Evolutionary conservation across 2,329 filamentous ascomycete species (phyloP), one percentile per base, ranked within the genome.

Genomic region (Periconia sp.): DNA sequence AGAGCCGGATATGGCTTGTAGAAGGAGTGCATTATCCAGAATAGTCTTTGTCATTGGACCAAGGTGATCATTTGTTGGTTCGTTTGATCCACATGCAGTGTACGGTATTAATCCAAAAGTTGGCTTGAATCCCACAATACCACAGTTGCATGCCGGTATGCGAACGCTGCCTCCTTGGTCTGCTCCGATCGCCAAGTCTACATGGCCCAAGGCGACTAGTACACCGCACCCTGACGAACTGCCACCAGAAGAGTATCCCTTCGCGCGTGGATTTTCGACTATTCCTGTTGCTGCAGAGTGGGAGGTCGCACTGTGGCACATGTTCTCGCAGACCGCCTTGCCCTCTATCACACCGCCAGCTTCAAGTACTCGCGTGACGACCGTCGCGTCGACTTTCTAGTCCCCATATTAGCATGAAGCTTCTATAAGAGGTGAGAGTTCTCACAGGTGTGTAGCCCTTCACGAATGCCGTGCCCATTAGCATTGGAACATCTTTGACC

Each of bases 21-120:
- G 62, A 13, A 78, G 50, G 1, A 69, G 25, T 0, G 76, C 76
- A 22, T 72, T 66, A 30, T 78, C 76, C 9, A 65, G 49, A 0
- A 78, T 57, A 0, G 62, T 73, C 8, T 58, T 59, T 1, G 76
- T 72, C 63, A 79, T 74, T 1, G 76, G 75, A 0, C 74, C 74
- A 9, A 63, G 25, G 50, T 82, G 78, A 46, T 83, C 80, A 29
- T 79, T 74, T 2, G 77, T 71, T 0, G 77, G 70, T 43, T 80
- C 76, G 0, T 76, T 74, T 26, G 71, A 75, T 2, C 71, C 69
- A 32, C 77, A 70, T 0, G 76, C 78, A 0, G 75, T 81, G 38
- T 73, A 81, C 0, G 79, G 79, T 0, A 81, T 66, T 1, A 80
- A 63, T 0, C 79, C 78, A 48, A 77, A 72, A 0, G 79, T 81